Percentiles rank a stretch among this genome's conserved stretches.
phyloP scores from a whole-genome alignment of 306 rosid genomes.

The Pyrus pyrifolia region DNA sequence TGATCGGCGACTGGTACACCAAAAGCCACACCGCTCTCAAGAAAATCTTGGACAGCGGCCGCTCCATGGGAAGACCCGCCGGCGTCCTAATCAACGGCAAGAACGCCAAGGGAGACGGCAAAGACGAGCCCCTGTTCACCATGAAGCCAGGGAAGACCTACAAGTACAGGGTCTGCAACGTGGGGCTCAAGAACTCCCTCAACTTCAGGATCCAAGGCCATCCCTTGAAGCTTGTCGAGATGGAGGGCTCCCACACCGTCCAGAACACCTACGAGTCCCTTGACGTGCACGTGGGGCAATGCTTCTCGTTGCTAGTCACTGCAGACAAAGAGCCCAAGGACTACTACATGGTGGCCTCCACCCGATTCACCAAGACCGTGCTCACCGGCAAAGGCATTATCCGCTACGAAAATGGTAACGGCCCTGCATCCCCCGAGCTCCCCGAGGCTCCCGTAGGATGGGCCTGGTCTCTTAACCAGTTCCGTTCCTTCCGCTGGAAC shows the following conservation, averaged over 20 bases:
- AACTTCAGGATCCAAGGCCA: constrained; percentile 73
- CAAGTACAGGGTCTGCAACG: constrained; percentile 69
- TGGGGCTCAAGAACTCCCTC: constrained; percentile 53
- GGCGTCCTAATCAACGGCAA: constrained; percentile 64
- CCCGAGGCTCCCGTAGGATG: constrained; percentile 61
- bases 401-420: constrained; percentile 40
- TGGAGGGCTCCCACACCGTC: constrained; percentile 81
- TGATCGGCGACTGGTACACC: constrained; percentile 70
- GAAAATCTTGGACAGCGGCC: constrained; percentile 44
- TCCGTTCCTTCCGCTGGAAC: constrained; percentile 74
- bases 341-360: constrained; percentile 62
- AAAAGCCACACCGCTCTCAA: constrained; percentile 47
- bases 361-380: constrained; percentile 45
- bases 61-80: constrained; percentile 43
- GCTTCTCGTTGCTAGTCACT: constrained; percentile 52
- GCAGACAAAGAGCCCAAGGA: constrained; percentile 58
- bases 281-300: constrained; percentile 66
- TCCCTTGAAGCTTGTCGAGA: constrained; percentile 50
- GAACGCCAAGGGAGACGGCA: constrained; percentile 40
- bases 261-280: constrained; percentile 64
- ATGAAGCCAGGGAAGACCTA: constrained; percentile 73
- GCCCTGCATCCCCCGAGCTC: constrained; percentile 43
- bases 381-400: constrained; percentile 41
- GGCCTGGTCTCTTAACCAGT: constrained; percentile 90
- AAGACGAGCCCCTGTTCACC: constrained; percentile 53